Evolutionary conservation across 768 basidiomycete species (phyloP), one percentile per base, ranked within the genome.

Genomic region (Tylopilus intermedius): DNA sequence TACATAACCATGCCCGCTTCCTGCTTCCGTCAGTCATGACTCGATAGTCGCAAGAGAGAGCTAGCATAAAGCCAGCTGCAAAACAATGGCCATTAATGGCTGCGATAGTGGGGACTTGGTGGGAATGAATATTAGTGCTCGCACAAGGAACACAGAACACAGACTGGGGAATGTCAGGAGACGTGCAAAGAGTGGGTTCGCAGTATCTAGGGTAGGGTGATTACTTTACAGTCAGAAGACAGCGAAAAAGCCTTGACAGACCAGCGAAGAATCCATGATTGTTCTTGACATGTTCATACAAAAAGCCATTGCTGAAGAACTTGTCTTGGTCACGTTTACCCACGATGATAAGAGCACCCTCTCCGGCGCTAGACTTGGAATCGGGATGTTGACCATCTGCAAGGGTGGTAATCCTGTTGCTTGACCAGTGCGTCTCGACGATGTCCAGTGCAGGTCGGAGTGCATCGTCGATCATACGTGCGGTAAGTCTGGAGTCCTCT

Each of bases 271-370:
- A 90, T 54, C 75, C 76, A 9, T 78, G 75, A 57, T 89, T 76
- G 29, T 71, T 66, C 29, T 72, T 63, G 7, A 79, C 71, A 37
- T 73, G 79, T 4, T 72, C 75, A 56, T 79, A 84, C 63, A 87
- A 82, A 55, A 92, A 79, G 1, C 89, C 90, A 58, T 90, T 92
- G 70, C 86, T 89, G 69, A 93, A 93, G 75, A 90, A 93, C 68
- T 91, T 93, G 67, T 91, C 82, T 66, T 93, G 90, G 55, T 77
- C 75, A 56, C 74, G 76, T 54, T 79, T 81, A 4, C 90, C 90
- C 7, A 88, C 83, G 49, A 93, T 84, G 54, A 92, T 83, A 29
- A 93, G 68, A 4, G 86, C 83, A 35, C 88, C 90, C 47, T 75
- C 76, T 29, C 81, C 85, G 7, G 73, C 24, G 18, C 27, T 47